phyloP scores from a whole-genome alignment of 2,329 filamentous ascomycete species.

The Cladosporium sp. region DNA sequence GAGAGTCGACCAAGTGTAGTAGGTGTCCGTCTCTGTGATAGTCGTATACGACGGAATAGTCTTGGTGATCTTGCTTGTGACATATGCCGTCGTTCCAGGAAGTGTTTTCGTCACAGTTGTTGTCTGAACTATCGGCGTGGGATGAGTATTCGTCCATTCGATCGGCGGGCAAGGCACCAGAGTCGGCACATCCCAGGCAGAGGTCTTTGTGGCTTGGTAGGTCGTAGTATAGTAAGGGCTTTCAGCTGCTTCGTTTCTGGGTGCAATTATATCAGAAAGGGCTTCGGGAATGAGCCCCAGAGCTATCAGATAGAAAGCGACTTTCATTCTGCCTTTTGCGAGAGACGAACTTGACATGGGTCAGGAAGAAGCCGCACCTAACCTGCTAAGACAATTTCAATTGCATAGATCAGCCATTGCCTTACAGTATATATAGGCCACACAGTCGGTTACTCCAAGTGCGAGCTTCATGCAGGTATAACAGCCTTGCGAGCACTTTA shows the following conservation, averaged over 20 bases:
- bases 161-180: slow-evolving; percentile 9
- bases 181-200: background rate
- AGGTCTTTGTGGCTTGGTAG: background rate
- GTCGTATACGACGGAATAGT: slow-evolving; percentile 17
- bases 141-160: slow-evolving; percentile 14
- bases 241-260: background rate
- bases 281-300: background rate
- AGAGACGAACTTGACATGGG: background rate
- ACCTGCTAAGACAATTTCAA: background rate
- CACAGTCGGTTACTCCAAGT: background rate
- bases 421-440: background rate
- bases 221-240: background rate
- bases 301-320: background rate
- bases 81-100: slow-evolving; percentile 1
- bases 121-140: slow-evolving; percentile 10
- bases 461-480: background rate
- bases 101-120: background rate
- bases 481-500: background rate
- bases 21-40: slow-evolving; percentile 11
- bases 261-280: background rate
- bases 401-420: background rate
- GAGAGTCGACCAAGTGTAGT: slow-evolving; percentile 15
- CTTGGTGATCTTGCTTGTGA: slow-evolving; percentile 12
- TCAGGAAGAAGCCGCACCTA: background rate
- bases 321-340: background rate